Evolutionary conservation across 2,329 filamentous ascomycete genomes (phyloP), one percentile per base, ranked within the genome.

Genomic region (Cladosporium austrohemisphaericum): DNA sequence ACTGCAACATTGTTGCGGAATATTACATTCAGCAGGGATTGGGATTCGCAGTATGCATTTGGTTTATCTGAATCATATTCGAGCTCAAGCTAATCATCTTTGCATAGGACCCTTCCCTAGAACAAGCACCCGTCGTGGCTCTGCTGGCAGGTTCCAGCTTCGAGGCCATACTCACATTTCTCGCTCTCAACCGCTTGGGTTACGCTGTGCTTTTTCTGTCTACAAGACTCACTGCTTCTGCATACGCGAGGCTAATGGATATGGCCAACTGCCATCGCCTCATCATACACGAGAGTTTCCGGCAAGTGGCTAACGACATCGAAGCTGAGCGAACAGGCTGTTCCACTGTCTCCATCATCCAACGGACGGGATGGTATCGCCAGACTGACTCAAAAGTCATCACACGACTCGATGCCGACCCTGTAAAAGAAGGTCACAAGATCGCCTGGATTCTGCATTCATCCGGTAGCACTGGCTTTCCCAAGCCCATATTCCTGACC

Each of bases 401-500:
- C 48, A 31, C 41, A n/a, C 32, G 49, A 5, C 14, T 51, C 5
- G 32, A 43, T 18, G 49, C 52, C 33, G 50, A 60, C 13, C 49
- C 54, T 13, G 28, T 44, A 3, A 64, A 64, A 49, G 62, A 65
- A 41, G 61, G 55, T 14, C 56, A 53, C 20, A 63, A 69, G 57
- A 62, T 69, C 49, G 66, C 61, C 2, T 70, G 65, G 68, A 75
- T 73, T 41, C 68, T 78, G n/a, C 74, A 77, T 55, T 75, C 73
- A 2, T 72, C 69, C 14, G 80, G 81, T 6, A 80, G 76, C 0
- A 83, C 82, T 0, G 80, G 81, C 0, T 68, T 84, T 0, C 81
- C 81, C 0, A 84, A 84, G 53, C 80, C 81, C 0, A 83, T 85
- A 37, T 80, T 73, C 51, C 75, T 80, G 41, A 78, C 75, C 1